phyloP scores from a whole-genome alignment of 2,329 filamentous ascomycete species.

The Pseudocercospora pini-densiflorae region DNA sequence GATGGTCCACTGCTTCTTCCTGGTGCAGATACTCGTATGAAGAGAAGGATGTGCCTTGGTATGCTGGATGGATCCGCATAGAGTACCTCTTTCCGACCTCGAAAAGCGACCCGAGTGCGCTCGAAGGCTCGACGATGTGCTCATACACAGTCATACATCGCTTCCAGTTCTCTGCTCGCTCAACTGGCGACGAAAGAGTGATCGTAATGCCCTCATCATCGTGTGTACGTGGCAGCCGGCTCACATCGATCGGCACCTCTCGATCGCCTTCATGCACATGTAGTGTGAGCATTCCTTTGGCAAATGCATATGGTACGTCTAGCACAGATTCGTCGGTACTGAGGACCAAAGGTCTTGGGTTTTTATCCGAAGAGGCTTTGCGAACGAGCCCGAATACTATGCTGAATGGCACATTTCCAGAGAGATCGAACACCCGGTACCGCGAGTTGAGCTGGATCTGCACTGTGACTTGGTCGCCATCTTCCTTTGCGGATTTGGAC shows the following conservation, averaged over 20 bases:
- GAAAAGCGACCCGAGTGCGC: conserved; percentile 20
- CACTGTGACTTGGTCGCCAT: background rate
- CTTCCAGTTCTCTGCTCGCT: background rate
- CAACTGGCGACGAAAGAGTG: conserved; percentile 3
- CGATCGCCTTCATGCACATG: conserved; percentile 3
- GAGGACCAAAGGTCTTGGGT: conserved; percentile 23
- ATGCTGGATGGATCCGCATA: background rate
- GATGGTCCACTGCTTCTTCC: conserved; percentile 2
- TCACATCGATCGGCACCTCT: background rate
- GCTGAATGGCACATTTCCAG: conserved; percentile 27
- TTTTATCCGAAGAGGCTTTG: conserved; percentile 16
- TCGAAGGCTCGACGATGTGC: conserved; percentile 18
- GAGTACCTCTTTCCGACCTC: conserved; percentile 22
- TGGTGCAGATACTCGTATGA: conserved; percentile 12
- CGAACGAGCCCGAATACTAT: conserved; percentile 28
- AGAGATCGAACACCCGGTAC: conserved; percentile 26
- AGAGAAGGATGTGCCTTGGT: background rate
- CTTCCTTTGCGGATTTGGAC: background rate
- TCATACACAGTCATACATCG: conserved; percentile 19
- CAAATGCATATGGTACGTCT: conserved; percentile 28
- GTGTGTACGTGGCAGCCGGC: background rate
- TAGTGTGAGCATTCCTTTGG: conserved; percentile 22
- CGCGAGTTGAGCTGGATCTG: background rate
- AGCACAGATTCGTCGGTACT: conserved; percentile 18
- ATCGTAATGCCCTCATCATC: background rate